Base-by-base conservation (phyloP, 345 rosid genomes). In the Arabis alpina region DNA sequence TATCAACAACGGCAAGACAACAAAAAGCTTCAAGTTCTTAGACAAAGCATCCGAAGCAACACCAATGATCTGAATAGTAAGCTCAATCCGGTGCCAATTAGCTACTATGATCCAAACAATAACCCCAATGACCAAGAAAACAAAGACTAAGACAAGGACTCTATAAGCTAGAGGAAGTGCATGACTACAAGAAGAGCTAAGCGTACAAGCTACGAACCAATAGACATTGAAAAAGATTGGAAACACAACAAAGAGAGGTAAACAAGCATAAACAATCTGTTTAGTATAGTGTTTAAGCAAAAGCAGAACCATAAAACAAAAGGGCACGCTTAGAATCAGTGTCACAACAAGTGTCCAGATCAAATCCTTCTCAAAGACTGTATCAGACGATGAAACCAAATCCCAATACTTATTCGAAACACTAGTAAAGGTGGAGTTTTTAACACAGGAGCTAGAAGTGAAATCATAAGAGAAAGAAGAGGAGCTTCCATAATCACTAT, bases 161-260 rank as follows among this genome's bases (percentile, higher is more conserved):
- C 98, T 76, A 73, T 91, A 89, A 13, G 44, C 85, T 71, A 91
- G 63, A 50, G 98, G 93, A 54, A 91, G 80, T 3, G 86, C 76
- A 12, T 80, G 81, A 30, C 87, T 80, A 50, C 97, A 93, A 71
- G 90, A 81, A 28, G 94, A 80, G 60, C 82, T 81, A 53, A 89
- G 54, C 40, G 90, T 86, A 76, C 98, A 93, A 12, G 95, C 93
- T 40, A 87, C 93, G 40, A 93, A 93, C 98, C 97, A 93, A 48
- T 91, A 93, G 44, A 93, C 71, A 68, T 93, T 82, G 56, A 93
- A 82, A 65, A 91, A 86, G 34, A 86, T 36, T 0, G 96, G 98
- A 40, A 91, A 57, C 23, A 89, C 10, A 52, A 93, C 67, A 42
- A 93, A 84, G 81, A 91, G 87, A 47, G 98, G 97, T 41, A 93